Conservation (phyloP, 1,284 basidiomycete species). For the Heterobasidion occidentale region DNA sequence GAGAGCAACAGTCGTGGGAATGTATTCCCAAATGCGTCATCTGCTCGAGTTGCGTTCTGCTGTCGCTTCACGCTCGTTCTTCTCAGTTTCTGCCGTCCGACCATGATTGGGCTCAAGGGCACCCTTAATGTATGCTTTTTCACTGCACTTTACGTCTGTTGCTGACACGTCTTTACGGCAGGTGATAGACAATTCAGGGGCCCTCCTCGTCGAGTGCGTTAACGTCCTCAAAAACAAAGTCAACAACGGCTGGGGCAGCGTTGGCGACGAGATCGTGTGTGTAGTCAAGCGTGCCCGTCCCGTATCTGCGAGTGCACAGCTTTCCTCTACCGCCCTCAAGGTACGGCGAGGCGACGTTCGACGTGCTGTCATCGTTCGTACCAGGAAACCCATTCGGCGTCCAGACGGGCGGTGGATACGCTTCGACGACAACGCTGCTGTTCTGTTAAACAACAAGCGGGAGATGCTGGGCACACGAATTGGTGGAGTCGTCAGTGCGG, state of each 20-base stretch:
- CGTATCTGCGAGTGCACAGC: conserved; percentile 52
- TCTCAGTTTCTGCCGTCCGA: neutral
- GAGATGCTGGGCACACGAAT: conserved; percentile 97
- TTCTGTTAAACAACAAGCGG: conserved; percentile 92
- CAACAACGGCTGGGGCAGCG: conserved; percentile 74
- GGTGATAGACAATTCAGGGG: conserved; percentile 99
- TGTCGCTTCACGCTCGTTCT: neutral
- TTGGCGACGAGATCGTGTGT: conserved; percentile 96
- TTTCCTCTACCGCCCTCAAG: conserved; percentile 67
- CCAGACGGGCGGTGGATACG: conserved; percentile 85
- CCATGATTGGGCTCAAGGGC: conserved; percentile 91
- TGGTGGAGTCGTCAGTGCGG: conserved; percentile 88
- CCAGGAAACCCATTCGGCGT: conserved; percentile 72
- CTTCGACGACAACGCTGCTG: conserved; percentile 98
- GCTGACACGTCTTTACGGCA: conserved; percentile 19
- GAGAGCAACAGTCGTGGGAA: neutral
- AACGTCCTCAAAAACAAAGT: conserved; percentile 96
- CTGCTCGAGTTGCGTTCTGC: too few species aligned
- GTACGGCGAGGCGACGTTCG: conserved; percentile 91
- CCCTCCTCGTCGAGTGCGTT: conserved; percentile 91
- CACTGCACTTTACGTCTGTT: neutral
- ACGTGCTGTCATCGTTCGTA: conserved; percentile 91
- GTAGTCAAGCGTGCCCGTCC: conserved; percentile 93
- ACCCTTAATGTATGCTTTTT: conserved; percentile 65
- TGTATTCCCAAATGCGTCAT: neutral